Evolutionary conservation across 1,284 basidiomycete species (phyloP), one percentile per base, ranked within the genome.

Genomic region (Cutaneotrichosporon arboriforme): DNA sequence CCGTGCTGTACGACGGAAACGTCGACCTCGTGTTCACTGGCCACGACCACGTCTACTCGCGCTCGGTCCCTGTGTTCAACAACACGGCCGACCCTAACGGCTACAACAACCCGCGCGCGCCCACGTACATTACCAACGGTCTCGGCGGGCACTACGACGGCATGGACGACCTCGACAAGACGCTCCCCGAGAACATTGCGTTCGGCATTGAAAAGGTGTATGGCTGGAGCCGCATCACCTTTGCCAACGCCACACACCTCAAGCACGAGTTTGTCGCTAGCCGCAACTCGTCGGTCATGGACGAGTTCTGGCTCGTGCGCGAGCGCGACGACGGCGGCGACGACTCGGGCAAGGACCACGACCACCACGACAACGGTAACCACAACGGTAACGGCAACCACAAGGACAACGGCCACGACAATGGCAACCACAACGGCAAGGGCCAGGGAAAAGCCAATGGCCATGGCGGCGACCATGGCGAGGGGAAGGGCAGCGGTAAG

Each of bases 21-120:
- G 72, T 74, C 34, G 73, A 75, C 49, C 35, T 73, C 41, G 66
- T 68, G 41, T 46, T 67, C 45, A 53, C 56, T 18, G 73, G 73
- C 17, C 73, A 75, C 57, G 68, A 72, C 44, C 70, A 74, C 61
- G 66, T 68, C 54, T 65, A 60, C 51, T 67, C 72, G 33, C 61
- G 69, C 33, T 63, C 64, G 8, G 45, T 57, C 23, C 72, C 73
- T 10, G 61, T 72, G 34, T 56, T 62, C 62, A 68, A 71, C 57
- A 61, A 63, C 53, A 65, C 58, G 10, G 62, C 46, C 57, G 54
- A 67, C 57, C 49, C 67, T 58, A 60, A 58, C 57, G 48, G 59
- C 33, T 59, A 59, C 55, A 49, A 64, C 55, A 66, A 57, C 63
- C 64, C 48, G 21, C 37, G 42, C 5, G 54, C 55, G 9, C 66